Evolutionary conservation across 805 yeast species (phyloP).

Genomic region (Myxozyma mucilagina): DNA sequence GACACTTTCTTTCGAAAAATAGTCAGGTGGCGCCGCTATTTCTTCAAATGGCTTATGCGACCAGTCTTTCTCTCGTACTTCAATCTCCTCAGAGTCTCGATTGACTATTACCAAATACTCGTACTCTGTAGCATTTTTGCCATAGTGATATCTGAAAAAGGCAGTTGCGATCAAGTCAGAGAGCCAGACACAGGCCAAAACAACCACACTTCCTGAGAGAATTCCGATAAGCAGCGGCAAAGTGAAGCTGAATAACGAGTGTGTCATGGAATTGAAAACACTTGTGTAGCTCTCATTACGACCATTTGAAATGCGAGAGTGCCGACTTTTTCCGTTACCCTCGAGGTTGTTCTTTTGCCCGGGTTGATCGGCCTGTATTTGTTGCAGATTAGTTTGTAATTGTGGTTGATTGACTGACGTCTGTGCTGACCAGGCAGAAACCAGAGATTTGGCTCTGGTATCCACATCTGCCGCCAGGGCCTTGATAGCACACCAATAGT

Average conservation of each 20-base stretch:
- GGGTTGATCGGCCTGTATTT: not conserved
- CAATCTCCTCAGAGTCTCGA: not conserved
- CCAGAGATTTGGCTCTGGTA: not conserved
- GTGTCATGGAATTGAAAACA: constrained; percentile 8
- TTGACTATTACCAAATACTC: constrained; percentile 27
- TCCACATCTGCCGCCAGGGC: not conserved
- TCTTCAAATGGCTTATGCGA: not conserved
- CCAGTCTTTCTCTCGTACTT: not conserved
- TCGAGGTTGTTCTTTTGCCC: not conserved
- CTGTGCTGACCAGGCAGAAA: not conserved
- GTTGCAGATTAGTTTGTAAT: not conserved
- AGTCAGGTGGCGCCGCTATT: not conserved
- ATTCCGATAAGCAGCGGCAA: constrained; percentile 27
- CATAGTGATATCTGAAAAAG: not conserved
- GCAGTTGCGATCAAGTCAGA: constrained; percentile 13
- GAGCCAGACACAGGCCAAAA: constrained; percentile 16
- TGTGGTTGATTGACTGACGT: not conserved
- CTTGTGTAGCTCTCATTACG: constrained; percentile 23
- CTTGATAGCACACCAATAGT: constrained; percentile 1
- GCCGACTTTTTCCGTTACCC: not conserved
- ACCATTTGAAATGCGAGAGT: not conserved
- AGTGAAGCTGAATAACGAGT: constrained; percentile 17
- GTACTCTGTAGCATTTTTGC: not conserved
- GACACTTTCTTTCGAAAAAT: not conserved
- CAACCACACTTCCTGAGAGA: constrained; percentile 24